A percentile compares a stretch with the other conserved stretches of the same genome.
These are phyloP conservation scores for Cyclocybe cylindracea DNA, from an alignment of 768 basidiomycete species.

Conservation along the genomic window DNA sequence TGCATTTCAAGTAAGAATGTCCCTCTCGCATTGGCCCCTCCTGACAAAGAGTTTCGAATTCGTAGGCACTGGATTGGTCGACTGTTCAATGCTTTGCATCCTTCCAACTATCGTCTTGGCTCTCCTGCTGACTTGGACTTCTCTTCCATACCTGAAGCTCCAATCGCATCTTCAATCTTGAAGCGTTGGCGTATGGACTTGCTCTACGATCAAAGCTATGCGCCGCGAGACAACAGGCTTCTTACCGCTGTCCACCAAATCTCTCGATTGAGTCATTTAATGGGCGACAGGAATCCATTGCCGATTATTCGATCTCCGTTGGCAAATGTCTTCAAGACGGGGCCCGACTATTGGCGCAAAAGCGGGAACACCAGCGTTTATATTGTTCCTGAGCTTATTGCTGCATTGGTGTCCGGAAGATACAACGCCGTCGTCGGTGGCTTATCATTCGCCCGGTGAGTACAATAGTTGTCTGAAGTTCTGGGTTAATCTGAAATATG, in stretches of 20 bases:
- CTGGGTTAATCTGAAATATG: neutral
- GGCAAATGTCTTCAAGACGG: conserved; percentile 12
- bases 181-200: conserved; percentile 45
- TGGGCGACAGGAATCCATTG: conserved; percentile 28
- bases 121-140: conserved; percentile 36
- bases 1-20: conserved; percentile 21
- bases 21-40: neutral
- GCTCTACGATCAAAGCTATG: conserved; percentile 32
- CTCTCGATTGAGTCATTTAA: conserved; percentile 36
- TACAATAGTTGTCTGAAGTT: conserved; percentile 1
- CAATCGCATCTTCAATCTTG: conserved; percentile 35
- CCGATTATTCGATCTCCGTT: conserved; percentile 21
- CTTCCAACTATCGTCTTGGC: conserved; percentile 46
- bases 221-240: conserved; percentile 14
- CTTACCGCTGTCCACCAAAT: conserved; percentile 42
- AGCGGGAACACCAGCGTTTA: neutral
- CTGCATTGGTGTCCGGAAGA: conserved; percentile 21
- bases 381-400: conserved; percentile 20
- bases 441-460: conserved; percentile 38
- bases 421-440: conserved; percentile 28
- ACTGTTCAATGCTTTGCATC: conserved; percentile 51
- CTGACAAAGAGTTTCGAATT: too few species aligned
- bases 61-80: conserved; percentile 44
- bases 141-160: conserved; percentile 40
- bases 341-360: conserved; percentile 2